A percentile compares a stretch with the other conserved stretches of the same genome.
phyloP scores from a whole-genome alignment of 495 filamentous ascomycete genomes.

The Hypoxylon fuscum region DNA sequence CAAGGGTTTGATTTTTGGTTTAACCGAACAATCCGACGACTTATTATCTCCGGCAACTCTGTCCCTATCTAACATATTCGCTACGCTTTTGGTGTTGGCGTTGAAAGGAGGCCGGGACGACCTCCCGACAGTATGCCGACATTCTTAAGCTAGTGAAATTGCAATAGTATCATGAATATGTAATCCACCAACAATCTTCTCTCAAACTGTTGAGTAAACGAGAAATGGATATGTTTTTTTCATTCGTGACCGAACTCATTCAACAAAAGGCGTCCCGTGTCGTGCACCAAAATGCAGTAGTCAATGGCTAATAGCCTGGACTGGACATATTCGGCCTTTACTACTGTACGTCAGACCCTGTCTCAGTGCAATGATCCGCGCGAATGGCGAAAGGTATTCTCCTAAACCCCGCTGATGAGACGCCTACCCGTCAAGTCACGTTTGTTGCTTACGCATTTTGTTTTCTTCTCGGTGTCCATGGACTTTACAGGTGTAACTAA shows the following conservation, averaged over 20 bases:
- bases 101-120: too few relatives aligned
- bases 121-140: too few relatives aligned
- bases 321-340: background rate
- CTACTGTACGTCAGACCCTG: constrained; percentile 4
- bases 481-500: background rate
- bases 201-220: background rate
- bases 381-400: constrained; percentile 18
- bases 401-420: constrained; percentile 33
- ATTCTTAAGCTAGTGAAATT: background rate
- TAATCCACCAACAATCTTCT: constrained; percentile 5
- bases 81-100: too few relatives aligned
- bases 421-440: constrained; percentile 11
- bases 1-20: background rate
- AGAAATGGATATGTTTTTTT: background rate
- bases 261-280: too few relatives aligned
- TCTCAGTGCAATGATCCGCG: constrained; percentile 5
- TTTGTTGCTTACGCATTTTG: constrained; percentile 11
- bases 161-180: too few relatives aligned
- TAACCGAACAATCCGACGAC: too few relatives aligned
- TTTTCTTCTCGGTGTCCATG: constrained; percentile 5
- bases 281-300: background rate
- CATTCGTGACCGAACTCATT: background rate
- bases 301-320: constrained; percentile 3
- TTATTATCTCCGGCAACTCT: too few relatives aligned
- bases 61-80: too few relatives aligned